A percentile compares a stretch with the other conserved stretches of the same genome.
These are phyloP conservation scores for Clonostachys rhizophaga DNA, from an alignment of 2,329 filamentous ascomycete species.

Conservation along the genomic window DNA sequence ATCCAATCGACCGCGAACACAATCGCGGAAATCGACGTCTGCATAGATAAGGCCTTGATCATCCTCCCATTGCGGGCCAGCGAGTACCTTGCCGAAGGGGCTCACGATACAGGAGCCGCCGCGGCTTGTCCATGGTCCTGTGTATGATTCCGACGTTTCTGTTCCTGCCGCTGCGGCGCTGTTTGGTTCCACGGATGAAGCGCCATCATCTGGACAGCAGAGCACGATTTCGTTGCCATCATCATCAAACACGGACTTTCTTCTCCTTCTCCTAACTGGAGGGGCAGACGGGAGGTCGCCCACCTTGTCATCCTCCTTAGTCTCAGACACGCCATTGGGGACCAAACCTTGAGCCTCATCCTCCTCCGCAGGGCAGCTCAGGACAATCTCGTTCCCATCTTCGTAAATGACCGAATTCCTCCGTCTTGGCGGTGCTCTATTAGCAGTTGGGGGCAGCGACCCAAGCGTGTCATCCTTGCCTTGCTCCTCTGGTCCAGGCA, in stretches of 20 bases:
- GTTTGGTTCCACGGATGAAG: neutral
- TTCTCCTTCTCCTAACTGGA: conserved; percentile 10
- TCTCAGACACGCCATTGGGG: neutral
- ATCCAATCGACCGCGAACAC: conserved; percentile 74
- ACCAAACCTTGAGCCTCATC: neutral
- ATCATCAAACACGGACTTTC: conserved; percentile 42
- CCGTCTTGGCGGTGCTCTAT: too few relatives aligned
- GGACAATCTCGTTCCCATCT: conserved; percentile 4
- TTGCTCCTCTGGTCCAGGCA: neutral
- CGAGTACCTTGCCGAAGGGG: conserved; percentile 74
- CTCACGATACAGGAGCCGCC: conserved; percentile 82
- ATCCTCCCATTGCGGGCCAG: conserved; percentile 82
- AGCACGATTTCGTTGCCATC: conserved; percentile 53
- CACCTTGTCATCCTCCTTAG: conserved; percentile 1
- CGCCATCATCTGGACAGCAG: conserved; percentile 12
- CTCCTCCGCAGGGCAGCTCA: neutral
- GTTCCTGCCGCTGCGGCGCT: conserved; percentile 8
- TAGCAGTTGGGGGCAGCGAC: too few relatives aligned
- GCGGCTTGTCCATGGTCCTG: conserved; percentile 49
- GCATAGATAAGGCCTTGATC: conserved; percentile 60
- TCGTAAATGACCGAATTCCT: too few relatives aligned
- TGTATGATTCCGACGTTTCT: conserved; percentile 11
- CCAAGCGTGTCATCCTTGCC: neutral
- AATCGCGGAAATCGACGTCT: conserved; percentile 85
- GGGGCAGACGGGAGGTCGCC: too few relatives aligned